These are phyloP conservation scores for Haemoproteus tartakovskyi DNA, from an alignment of 169 alveolate species.

Conservation along the genomic window DNA sequence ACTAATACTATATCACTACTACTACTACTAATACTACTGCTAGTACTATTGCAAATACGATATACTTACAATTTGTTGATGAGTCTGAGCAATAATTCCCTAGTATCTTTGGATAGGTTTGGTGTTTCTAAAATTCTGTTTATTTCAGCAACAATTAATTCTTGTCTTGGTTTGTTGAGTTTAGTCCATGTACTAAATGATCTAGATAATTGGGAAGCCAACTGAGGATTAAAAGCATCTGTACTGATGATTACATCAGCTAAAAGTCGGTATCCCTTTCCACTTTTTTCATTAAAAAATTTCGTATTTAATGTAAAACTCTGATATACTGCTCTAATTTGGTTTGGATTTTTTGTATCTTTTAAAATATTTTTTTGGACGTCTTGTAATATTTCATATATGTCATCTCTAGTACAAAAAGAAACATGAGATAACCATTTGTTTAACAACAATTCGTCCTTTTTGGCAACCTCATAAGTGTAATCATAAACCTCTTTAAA, in stretches of 20 bases:
- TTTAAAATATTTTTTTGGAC: constrained; percentile 68
- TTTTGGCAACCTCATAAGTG: constrained; percentile 38
- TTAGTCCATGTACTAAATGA: constrained; percentile 74
- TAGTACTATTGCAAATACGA: too few relatives aligned
- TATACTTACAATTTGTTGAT: constrained; percentile 43
- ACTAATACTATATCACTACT: too few relatives aligned
- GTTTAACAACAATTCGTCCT: constrained; percentile 70
- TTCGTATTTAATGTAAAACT: constrained; percentile 79
- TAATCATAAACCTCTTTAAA: constrained; percentile 28
- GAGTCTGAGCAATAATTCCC: constrained; percentile 71
- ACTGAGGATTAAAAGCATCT: constrained; percentile 78
- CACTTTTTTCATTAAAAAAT: constrained; percentile 74
- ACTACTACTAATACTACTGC: too few relatives aligned
- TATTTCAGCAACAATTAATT: constrained; percentile 70
- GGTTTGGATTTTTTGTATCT: constrained; percentile 77
- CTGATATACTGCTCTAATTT: constrained; percentile 76
- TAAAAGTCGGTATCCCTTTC: constrained; percentile 81
- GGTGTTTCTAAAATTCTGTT: constrained; percentile 66
- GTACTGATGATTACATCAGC: constrained; percentile 79
- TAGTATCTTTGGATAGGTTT: constrained; percentile 72
- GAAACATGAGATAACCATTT: constrained; percentile 80
- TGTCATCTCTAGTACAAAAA: constrained; percentile 67
- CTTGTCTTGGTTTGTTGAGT: constrained; percentile 67
- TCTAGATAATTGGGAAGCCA: constrained; percentile 75
- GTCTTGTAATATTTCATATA: constrained; percentile 68